These are phyloP conservation scores for Trichoderma koningiopsis DNA, from an alignment of 2,329 filamentous ascomycete species.

Conservation along the genomic window DNA sequence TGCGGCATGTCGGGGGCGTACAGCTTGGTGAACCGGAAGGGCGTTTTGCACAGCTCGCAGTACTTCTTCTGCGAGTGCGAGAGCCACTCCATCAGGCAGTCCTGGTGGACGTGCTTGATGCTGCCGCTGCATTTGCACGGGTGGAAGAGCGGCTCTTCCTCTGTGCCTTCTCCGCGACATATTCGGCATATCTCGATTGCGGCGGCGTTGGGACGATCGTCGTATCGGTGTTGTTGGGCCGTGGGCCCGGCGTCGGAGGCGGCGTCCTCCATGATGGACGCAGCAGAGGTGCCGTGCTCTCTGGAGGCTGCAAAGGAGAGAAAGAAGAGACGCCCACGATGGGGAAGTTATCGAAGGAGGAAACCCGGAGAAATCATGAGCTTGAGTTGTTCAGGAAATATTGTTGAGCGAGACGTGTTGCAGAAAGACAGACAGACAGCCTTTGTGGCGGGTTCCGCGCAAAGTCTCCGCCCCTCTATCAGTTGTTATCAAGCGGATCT, in stretches of 20 bases:
- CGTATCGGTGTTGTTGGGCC: conserved; percentile 26
- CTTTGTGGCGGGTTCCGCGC: background rate
- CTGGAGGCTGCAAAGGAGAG: background rate
- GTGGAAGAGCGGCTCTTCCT: conserved; percentile 87
- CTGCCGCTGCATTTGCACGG: conserved; percentile 99
- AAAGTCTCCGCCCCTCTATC: conserved; percentile 18
- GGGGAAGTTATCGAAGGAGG: conserved; percentile 23
- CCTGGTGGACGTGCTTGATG: conserved; percentile 97
- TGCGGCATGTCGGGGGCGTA: conserved; percentile 94
- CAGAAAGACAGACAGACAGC: background rate
- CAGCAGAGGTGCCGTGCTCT: background rate
- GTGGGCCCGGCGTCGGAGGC: conserved; percentile 21
- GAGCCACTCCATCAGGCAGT: conserved; percentile 98
- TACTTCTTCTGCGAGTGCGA: conserved; percentile 99
- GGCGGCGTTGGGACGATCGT: conserved; percentile 9
- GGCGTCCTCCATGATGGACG: conserved; percentile 20
- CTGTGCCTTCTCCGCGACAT: conserved; percentile 84
- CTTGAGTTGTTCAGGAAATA: background rate
- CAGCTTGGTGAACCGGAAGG: conserved; percentile 96
- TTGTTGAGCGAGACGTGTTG: background rate
- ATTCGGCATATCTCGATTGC: conserved; percentile 80
- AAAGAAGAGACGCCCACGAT: conserved; percentile 9
- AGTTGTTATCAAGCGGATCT: background rate
- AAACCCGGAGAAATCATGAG: conserved; percentile 29
- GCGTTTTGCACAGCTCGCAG: conserved; percentile 98